Conservation (phyloP, 352 stramenopile genomes). For the Blastocystis sp. region DNA sequence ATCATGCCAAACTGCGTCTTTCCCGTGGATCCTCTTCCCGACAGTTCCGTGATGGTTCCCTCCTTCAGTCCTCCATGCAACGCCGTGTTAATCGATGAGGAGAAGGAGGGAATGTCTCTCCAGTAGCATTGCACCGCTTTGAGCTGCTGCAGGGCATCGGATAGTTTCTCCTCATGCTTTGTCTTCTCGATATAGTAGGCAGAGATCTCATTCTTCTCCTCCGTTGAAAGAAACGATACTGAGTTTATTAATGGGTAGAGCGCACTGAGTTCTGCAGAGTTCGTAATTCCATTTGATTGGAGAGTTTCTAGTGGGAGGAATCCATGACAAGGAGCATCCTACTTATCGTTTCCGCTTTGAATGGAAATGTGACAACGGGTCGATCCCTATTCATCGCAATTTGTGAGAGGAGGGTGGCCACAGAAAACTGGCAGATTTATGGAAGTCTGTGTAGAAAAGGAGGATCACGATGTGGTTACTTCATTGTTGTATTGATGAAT, state of each 20-base stretch:
- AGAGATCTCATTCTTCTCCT: slow-evolving; percentile 11
- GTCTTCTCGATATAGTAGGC: slow-evolving; percentile 4
- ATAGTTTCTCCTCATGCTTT: not conserved
- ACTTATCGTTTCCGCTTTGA: slow-evolving; percentile 1
- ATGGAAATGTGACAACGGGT: slow-evolving; percentile 1
- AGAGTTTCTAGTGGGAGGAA: not conserved
- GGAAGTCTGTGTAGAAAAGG: no score
- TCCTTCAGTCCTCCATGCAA: slow-evolving; percentile 22
- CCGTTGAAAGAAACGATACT: not conserved
- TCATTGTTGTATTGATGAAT: no score
- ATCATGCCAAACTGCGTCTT: slow-evolving; percentile 56
- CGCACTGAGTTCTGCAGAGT: not conserved
- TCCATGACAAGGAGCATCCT: not conserved
- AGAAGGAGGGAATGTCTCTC: slow-evolving; percentile 40
- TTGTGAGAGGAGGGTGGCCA: not conserved
- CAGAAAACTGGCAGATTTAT: not conserved
- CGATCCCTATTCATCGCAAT: not conserved
- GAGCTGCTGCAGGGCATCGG: not conserved
- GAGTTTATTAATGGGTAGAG: not conserved
- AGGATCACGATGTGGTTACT: no score
- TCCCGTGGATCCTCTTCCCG: slow-evolving; percentile 43
- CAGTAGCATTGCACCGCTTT: not conserved
- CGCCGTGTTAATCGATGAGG: not conserved
- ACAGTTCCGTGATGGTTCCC: slow-evolving; percentile 36
- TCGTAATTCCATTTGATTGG: slow-evolving; percentile 1